Conservation (phyloP, 176 grass and related monocot species). For the Rhipidocladum racemiflorum region DNA sequence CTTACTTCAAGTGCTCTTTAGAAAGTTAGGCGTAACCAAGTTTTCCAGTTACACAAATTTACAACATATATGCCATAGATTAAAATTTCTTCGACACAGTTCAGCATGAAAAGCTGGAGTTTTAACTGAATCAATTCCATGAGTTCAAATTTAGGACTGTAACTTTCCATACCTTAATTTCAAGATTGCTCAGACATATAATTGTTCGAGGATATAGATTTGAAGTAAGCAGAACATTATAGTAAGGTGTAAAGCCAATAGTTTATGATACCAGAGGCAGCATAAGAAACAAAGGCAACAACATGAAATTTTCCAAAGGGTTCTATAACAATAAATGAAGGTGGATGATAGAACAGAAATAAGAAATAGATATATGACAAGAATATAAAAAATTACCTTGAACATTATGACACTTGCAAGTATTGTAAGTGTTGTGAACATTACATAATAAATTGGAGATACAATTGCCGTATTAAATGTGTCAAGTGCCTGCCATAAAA, state of each 20-base stretch:
- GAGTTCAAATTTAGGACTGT: background rate
- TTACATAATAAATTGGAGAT: conserved; percentile 97
- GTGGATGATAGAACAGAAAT: background rate
- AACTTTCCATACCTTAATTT: background rate
- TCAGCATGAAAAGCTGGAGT: background rate
- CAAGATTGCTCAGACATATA: background rate
- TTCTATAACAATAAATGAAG: background rate
- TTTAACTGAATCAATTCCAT: background rate
- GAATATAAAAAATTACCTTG: conserved; percentile 60
- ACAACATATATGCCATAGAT: background rate
- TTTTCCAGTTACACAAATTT: background rate
- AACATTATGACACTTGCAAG: conserved; percentile 98
- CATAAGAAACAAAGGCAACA: conserved; percentile 10
- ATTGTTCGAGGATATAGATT: background rate
- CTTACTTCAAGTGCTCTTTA: background rate
- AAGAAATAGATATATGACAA: background rate
- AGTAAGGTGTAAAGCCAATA: background rate
- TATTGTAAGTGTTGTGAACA: conserved; percentile 97
- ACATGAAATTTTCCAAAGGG: background rate
- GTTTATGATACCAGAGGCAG: background rate
- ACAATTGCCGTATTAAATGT: conserved; percentile 97
- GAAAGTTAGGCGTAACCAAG: background rate
- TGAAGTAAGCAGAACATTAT: background rate
- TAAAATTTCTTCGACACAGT: background rate
- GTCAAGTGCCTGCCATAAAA: conserved; percentile 68